phyloP scores from a whole-genome alignment of 139 green algal species.

The Chlorokybus atmophyticus region DNA sequence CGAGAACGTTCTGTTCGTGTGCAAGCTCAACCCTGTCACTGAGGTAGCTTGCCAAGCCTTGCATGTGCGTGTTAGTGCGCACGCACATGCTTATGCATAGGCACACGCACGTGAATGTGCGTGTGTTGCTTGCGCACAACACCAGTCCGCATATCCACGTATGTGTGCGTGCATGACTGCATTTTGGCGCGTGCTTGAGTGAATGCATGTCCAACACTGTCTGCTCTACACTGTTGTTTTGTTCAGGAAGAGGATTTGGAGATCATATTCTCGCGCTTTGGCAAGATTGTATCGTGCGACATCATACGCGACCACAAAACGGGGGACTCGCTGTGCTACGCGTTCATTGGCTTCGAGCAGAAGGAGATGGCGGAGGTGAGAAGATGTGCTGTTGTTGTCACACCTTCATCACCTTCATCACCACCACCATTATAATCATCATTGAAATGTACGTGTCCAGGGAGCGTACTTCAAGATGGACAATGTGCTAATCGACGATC shows the following conservation, averaged over 20 bases:
- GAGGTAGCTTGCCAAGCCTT: slow-evolving; percentile 14
- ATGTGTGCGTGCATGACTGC: not conserved
- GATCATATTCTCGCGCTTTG: slow-evolving; percentile 96
- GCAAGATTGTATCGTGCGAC: slow-evolving; percentile 68
- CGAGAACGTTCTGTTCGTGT: slow-evolving; percentile 93
- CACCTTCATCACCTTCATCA: too few species aligned
- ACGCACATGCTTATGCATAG: too few species aligned
- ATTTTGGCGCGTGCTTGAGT: not conserved
- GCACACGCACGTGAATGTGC: too few species aligned
- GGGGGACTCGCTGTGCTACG: slow-evolving; percentile 87
- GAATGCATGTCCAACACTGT: not conserved
- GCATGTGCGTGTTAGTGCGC: too few species aligned
- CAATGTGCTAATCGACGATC: slow-evolving; percentile 96
- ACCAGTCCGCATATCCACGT: too few species aligned
- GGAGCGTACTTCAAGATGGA: too few species aligned
- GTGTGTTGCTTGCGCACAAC: too few species aligned
- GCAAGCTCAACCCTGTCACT: slow-evolving; percentile 93
- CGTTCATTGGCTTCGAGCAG: slow-evolving; percentile 85
- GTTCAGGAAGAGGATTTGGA: slow-evolving; percentile 85
- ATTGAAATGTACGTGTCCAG: too few species aligned
- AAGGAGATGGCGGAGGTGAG: too few species aligned
- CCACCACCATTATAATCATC: too few species aligned
- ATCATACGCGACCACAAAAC: slow-evolving; percentile 94
- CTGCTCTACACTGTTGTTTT: too few species aligned
- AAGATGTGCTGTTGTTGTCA: too few species aligned